Evolutionary conservation across 495 filamentous ascomycete species (phyloP), one percentile per base, ranked within the genome.

Genomic region (Sporormia fimetaria): DNA sequence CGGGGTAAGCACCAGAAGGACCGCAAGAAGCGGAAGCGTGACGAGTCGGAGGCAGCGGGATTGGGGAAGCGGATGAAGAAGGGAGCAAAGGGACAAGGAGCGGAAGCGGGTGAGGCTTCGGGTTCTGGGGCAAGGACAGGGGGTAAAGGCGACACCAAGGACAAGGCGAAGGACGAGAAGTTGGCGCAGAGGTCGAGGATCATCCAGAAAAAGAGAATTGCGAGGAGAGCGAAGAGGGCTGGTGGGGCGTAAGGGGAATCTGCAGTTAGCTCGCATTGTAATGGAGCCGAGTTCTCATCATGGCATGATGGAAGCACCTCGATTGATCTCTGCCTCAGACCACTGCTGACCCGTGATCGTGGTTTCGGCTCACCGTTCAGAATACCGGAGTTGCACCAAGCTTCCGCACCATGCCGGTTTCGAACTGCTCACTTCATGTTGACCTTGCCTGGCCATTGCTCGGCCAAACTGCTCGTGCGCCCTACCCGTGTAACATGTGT

Each of bases 121-220:
- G 21, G 21, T 38, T 26, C 27, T 12, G 36, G 25, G 11, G 12
- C 17, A 33, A 33, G 25, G 44, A 17, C n/a, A 6, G 21, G 25
- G 33, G 38, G 16, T 21, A 33, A 27, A n/a, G 25, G 7, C 7
- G 25, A 27, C 12, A n/a, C 7, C 25, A 24, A 32, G 9, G 34
- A 20, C 12, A 24, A 7, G 6, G 40, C 10, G 3, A 43, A 44
- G 18, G 67, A 71, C 15, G 63, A 67, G 39, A 79, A 75, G 58
- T 25, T 73, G 12, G 68, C 70, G 6, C 75, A 75, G 57, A 67
- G 74, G 48, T 70, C 73, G 46, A 66, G 69, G 35, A 81, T 83
- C 51, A 83, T 83, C 54, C 68, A 71, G 43, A 74, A 71, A 58
- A 83, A 83, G 62, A 65, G 78, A 22, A 70, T 70, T 62, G 63